A percentile compares a stretch with the other conserved stretches of the same genome.
These are phyloP conservation scores for Hypoxylon perforatum DNA, from an alignment of 495 filamentous ascomycete genomes.

Conservation along the genomic window DNA sequence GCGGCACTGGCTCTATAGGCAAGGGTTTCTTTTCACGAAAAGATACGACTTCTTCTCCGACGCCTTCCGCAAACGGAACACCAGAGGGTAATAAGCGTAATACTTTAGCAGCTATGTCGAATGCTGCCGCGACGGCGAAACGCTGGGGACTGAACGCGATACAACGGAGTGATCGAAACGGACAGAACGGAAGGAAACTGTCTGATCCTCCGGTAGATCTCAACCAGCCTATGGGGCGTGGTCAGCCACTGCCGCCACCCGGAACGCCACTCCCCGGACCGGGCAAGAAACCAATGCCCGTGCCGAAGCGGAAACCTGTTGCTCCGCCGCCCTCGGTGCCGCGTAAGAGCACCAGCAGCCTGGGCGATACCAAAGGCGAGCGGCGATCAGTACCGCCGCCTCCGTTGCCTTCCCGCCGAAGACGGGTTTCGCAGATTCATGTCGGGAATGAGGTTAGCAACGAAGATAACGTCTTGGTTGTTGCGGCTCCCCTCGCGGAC, in stretches of 20 bases:
- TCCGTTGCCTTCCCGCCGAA: conserved; percentile 41
- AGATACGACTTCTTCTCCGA: conserved; percentile 43
- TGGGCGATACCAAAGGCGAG: conserved; percentile 42
- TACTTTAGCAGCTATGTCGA: conserved; percentile 70
- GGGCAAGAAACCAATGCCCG: conserved; percentile 62
- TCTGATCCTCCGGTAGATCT: conserved; percentile 59
- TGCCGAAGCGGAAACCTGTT: conserved; percentile 61
- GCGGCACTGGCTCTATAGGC: conserved; percentile 49
- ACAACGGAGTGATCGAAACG: conserved; percentile 59
- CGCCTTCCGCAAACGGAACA: conserved; percentile 35
- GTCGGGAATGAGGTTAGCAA: conserved; percentile 36
- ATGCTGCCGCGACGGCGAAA: conserved; percentile 80
- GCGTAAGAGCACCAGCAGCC: conserved; percentile 36
- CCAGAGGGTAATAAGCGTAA: conserved; percentile 53
- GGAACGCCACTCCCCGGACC: conserved; percentile 71
- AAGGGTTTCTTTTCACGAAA: conserved; percentile 54
- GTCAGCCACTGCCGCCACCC: conserved; percentile 79
- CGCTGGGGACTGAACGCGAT: conserved; percentile 85
- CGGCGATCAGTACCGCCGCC: conserved; percentile 58
- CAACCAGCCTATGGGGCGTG: conserved; percentile 77
- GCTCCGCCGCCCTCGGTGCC: conserved; percentile 48
- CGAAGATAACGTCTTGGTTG: conserved; percentile 65
- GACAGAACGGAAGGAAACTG: conserved; percentile 23
- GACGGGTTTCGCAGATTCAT: conserved; percentile 44
- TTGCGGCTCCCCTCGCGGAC: conserved; percentile 63